Evolutionary conservation across 2,329 filamentous ascomycete genomes (phyloP), one percentile per base, ranked within the genome.

Genomic region (Acephala macrosclerotiorum): DNA sequence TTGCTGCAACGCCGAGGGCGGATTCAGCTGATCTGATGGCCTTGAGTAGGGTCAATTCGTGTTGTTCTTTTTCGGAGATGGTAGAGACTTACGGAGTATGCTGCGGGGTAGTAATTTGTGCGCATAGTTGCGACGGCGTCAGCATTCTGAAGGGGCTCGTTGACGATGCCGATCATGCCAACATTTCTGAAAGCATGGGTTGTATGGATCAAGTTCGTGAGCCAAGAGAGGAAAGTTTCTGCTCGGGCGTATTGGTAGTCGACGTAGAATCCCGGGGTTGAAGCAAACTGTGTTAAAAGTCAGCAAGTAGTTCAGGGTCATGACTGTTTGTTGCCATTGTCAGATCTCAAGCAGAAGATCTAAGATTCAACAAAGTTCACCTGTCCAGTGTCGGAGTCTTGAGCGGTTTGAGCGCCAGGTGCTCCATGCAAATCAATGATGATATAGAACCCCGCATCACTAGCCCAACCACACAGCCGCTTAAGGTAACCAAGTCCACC

Each of bases 91-190:
- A 45, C 42, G 2, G 66, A 65, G 67, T 79, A 79, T 2, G 83
- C 84, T 14, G 78, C 79, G 3, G 80, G 81, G 71, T 87, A 87
- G 75, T 79, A 87, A 11, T 71, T 75, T 18, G 76, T 74, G 11
- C 78, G 72, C 73, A 85, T 76, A 1, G 74, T 74, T 3, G 75
- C 74, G 1, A 76, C 76, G 6, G 70, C 71, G 12, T 75, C 70
- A 55, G 75, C 67, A 58, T 80, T 75, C 58, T 80, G 80, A 14
- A 83, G 74, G 3, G 87, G 86, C 73, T 89, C 87, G 71, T 89
- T 89, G 61, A 88, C 77, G 14, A 89, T 75, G 72, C 85, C 81
- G 42, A 89, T 74, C 82, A 87, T 88, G 63, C 86, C 86, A 29
- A 88, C 86, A 53, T 84, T 87, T 61, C 81, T 76, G 73, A 84